Evolutionary conservation across 83 land plant genomes (phyloP), one percentile per base, ranked within the genome.

Genomic region (Isoetes engelmannii): DNA sequence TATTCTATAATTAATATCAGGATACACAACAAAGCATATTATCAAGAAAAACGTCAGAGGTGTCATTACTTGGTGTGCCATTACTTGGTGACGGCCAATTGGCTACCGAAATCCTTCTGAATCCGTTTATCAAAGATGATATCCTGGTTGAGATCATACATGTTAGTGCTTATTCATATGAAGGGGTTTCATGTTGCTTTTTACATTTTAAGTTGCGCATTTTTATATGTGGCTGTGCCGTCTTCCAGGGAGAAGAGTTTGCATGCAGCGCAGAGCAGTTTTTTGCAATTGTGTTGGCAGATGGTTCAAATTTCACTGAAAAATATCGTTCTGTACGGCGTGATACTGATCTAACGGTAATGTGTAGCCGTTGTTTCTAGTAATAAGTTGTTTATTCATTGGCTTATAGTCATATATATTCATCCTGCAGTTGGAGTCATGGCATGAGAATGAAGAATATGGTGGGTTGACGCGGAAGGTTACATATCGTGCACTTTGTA

Each of bases 181-280:
- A 50, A 5, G 17, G 45, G 69, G 7, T 44, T 18, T 41, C 12
- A 15, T n/a, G 45, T 15, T 63, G 6, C 47, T 12, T 8, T 0
- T 19, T 45, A 48, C 21, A 42, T 66, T n/a, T n/a, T 1, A 66
- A 3, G 15, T 42, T 66, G 19, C 1, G 8, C 21, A 66, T 46
- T 66, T 6, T 44, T 46, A 44, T 44, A 41, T 9, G 48, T 8
- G 12, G 41, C 51, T 66, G 6, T 56, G 49, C 44, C 37, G 43
- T 56, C 20, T 47, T 18, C 47, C 63, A 63, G 6, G 83, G 86
- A 90, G 90, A 70, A 61, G 83, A 69, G 12, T 79, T 94, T 67
- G 90, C 97, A 37, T 88, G 93, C 70, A 80, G 92, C 44, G 90
- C 97, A n/a, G 93, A 88, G 79, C 73, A 82, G 50, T 86, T 88